Percentiles rank a stretch among this genome's conserved stretches.
These are phyloP conservation scores for Candida albicans DNA, from an alignment of 1,139 yeast species.

Conservation along the genomic window DNA sequence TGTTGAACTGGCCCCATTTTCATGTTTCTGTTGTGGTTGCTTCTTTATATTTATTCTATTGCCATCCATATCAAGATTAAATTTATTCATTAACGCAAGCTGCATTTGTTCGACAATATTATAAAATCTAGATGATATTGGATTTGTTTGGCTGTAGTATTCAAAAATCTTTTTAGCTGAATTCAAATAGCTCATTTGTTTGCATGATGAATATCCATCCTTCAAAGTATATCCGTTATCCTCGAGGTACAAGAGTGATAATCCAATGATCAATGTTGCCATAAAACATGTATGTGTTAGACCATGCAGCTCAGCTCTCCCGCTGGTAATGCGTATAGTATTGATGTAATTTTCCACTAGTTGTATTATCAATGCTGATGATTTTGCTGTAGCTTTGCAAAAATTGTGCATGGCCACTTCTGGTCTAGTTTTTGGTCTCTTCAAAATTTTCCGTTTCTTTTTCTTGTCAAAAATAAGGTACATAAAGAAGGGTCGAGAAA, in stretches of 20 bases:
- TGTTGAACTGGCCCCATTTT: background rate
- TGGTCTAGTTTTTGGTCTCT: constrained; percentile 12
- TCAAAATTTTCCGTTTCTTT: constrained; percentile 3
- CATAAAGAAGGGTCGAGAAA: constrained; percentile 48
- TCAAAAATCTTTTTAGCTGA: constrained; percentile 12
- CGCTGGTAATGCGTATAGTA: constrained; percentile 9
- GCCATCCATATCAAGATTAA: constrained; percentile 13
- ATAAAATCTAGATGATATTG: constrained; percentile 13
- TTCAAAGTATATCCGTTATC: constrained; percentile 8
- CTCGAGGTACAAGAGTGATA: constrained; percentile 15
- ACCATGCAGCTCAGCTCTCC: constrained; percentile 16
- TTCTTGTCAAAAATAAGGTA: constrained; percentile 15
- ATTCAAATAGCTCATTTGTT: constrained; percentile 14
- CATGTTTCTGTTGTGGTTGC: background rate
- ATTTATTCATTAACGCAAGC: constrained; percentile 13
- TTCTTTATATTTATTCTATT: constrained; percentile 1
- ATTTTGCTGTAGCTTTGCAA: constrained; percentile 16
- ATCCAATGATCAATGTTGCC: constrained; percentile 16
- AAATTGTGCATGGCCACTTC: constrained; percentile 16
- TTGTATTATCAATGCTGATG: constrained; percentile 18
- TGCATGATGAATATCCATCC: constrained; percentile 10
- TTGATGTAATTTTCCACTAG: constrained; percentile 15
- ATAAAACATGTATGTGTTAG: constrained; percentile 14
- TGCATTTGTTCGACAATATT: constrained; percentile 14
- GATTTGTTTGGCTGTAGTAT: constrained; percentile 13